Conservation (phyloP, 345 rosid species). For the Eucalyptus pauciflora region DNA sequence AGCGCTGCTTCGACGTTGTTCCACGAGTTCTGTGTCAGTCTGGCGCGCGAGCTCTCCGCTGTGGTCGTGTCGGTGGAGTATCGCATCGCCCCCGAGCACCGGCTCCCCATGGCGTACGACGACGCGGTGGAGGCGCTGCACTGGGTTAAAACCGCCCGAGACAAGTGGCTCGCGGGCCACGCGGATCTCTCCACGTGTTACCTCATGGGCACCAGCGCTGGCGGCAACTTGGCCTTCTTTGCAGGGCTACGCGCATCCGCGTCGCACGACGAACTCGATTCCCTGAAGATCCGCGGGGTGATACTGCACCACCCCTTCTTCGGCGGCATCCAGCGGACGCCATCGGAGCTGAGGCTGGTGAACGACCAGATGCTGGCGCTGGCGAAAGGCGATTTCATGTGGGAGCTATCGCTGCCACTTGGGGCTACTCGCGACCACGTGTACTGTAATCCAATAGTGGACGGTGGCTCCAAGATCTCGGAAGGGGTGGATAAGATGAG, state of each 20-base stretch:
- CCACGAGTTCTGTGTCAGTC: conserved; percentile 21
- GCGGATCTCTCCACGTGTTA: conserved; percentile 24
- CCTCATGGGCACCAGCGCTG: conserved; percentile 49
- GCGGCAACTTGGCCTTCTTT: conserved; percentile 45
- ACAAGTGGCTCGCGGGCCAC: conserved; percentile 19
- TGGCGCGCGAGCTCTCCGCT: conserved; percentile 15
- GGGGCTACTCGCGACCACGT: conserved; percentile 48
- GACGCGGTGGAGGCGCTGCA: conserved; percentile 38
- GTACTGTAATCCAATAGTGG: conserved; percentile 38
- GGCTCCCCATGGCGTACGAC: conserved; percentile 58
- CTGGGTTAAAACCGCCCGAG: conserved; percentile 14
- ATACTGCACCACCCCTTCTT: conserved; percentile 52
- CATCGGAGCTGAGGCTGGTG: conserved; percentile 25
- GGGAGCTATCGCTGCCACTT: conserved; percentile 41
- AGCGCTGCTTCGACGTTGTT: neutral
- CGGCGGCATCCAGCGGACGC: conserved; percentile 32
- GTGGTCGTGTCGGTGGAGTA: conserved; percentile 36
- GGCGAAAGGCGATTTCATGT: conserved; percentile 19
- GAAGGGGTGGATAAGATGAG: neutral
- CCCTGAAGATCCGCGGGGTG: conserved; percentile 54
- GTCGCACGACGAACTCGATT: neutral
- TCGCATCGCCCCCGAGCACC: conserved; percentile 60
- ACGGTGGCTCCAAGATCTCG: conserved; percentile 6
- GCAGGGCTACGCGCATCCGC: conserved; percentile 21
- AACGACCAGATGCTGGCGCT: conserved; percentile 16